phyloP scores from a whole-genome alignment of 1,284 basidiomycete species.

The Peniophora sp. region DNA sequence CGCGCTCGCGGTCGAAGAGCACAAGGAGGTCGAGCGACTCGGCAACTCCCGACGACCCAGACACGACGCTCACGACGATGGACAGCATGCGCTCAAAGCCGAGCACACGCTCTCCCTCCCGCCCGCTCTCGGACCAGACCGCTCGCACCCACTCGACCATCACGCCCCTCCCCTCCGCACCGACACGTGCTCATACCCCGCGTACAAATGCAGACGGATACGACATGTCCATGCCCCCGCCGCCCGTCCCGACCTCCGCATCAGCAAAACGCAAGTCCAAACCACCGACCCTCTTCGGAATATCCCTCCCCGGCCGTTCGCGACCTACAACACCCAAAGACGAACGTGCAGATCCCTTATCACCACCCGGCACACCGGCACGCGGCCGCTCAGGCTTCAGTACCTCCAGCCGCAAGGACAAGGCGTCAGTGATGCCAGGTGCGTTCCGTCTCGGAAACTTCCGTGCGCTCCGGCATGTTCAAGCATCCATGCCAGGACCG shows the following conservation, averaged over 20 bases:
- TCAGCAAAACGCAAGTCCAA: constrained; percentile 15
- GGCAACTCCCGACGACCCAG: constrained; percentile 17
- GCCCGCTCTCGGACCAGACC: constrained; percentile 58
- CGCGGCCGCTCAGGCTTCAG: constrained; percentile 15
- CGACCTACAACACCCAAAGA: constrained; percentile 9
- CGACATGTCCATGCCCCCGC: constrained; percentile 12
- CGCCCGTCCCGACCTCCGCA: constrained; percentile 4
- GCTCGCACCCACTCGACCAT: constrained; percentile 51
- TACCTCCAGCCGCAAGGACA: constrained; percentile 8
- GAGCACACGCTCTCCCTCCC: constrained; percentile 40
- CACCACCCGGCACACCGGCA: constrained; percentile 7
- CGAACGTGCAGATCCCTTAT: not conserved
- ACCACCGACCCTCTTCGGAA: constrained; percentile 45
- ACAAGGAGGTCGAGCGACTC: constrained; percentile 19
- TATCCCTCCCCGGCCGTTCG: constrained; percentile 26
- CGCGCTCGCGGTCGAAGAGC: constrained; percentile 26
- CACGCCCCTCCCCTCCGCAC: constrained; percentile 27
- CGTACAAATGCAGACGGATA: constrained; percentile 10
- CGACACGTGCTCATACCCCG: constrained; percentile 40
- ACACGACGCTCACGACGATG: constrained; percentile 12
- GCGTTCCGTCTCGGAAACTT: not conserved
- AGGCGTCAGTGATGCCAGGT: not conserved
- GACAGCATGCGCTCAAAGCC: constrained; percentile 33
- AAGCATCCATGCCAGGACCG: not conserved
- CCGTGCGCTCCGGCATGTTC: not conserved